Base-by-base conservation (phyloP, 208 protist species). In the Wallacemonas sp. region DNA sequence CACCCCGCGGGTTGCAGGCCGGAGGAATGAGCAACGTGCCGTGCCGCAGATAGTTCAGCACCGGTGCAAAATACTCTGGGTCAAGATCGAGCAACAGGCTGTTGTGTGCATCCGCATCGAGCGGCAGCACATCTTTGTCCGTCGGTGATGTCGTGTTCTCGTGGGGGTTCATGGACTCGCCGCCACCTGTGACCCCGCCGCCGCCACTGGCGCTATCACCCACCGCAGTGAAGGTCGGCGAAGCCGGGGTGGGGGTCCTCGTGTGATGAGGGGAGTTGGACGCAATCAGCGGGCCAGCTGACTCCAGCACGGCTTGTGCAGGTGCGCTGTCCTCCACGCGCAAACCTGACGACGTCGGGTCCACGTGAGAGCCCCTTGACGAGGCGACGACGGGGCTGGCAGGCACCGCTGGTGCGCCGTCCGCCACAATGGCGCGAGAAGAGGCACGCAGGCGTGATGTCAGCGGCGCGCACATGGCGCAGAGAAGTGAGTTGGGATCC, bases 11-110 rank as follows among this genome's bases (percentile, higher is more conserved):
- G 52, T 62, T 67, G 29, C 90, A 38, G 46, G 60, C 37, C 21
- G 79, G 77, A 5, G 85, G 86, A 39, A 94, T 81, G 55, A 90
- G 69, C 22, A 91, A 62, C 5, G 68, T 67, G 10, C 73, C 67
- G 68, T 89, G 85, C 2, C 91, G 73, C 30, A 96, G 71, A 54
- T 89, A 96, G 70, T 93, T 94, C 34, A 96, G 69, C 19, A 96
- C 63, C 0, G 91, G 87, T 0, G 62, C 41, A 52, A 96, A 96
- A 74, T 89, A 93, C 27, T 85, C 64, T 0, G 85, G 79, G 60
- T 96, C 91, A 34, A 88, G 69, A 65, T 96, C 91, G 24, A 96
- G 77, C 26, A 96, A 65, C 32, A 93, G 81, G 39, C 72, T 74
- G 63, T 69, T 73, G 65, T 89, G 62, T 22, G 52, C 68, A 46